A percentile compares a stretch with the other conserved stretches of the same genome.
Evolutionary conservation across 2,329 filamentous ascomycete genomes (phyloP).

Genomic region (Phyllosticta ampelicida): DNA sequence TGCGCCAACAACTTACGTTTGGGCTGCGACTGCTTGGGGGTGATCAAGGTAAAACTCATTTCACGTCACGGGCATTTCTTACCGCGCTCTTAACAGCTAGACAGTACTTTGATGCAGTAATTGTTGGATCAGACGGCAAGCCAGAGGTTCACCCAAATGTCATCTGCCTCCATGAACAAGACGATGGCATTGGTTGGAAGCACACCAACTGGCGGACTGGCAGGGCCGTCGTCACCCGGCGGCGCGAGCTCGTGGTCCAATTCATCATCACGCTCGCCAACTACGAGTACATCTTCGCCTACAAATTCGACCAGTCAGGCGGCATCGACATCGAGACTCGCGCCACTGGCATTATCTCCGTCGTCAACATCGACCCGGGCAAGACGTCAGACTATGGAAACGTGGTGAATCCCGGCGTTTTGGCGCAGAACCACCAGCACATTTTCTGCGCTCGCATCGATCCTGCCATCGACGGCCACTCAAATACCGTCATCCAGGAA

Average conservation of each 20-base stretch:
- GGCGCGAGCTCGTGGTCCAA: constrained; percentile 54
- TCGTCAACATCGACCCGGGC: constrained; percentile 48
- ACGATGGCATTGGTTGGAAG: constrained; percentile 59
- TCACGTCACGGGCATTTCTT: background rate
- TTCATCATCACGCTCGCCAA: constrained; percentile 59
- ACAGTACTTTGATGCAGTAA: constrained; percentile 49
- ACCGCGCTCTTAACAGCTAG: background rate
- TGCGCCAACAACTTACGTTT: constrained; percentile 57
- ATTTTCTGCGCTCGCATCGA: constrained; percentile 57
- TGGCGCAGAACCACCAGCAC: constrained; percentile 62
- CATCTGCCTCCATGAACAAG: constrained; percentile 59
- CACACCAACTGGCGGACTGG: constrained; percentile 58
- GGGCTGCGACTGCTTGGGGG: constrained; percentile 47
- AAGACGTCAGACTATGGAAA: constrained; percentile 48
- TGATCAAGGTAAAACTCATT: constrained; percentile 39
- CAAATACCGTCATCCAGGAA: constrained; percentile 45
- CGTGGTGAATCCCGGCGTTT: constrained; percentile 51
- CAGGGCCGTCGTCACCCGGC: constrained; percentile 50
- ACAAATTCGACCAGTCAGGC: constrained; percentile 53
- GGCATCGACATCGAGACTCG: constrained; percentile 51
- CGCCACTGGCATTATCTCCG: constrained; percentile 56
- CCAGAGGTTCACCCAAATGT: constrained; percentile 48
- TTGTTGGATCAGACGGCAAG: constrained; percentile 44
- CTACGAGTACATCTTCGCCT: constrained; percentile 60
- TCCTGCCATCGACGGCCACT: constrained; percentile 48